Base-by-base conservation (phyloP, 129 eudicot species). In the Flaveria bidentis region DNA sequence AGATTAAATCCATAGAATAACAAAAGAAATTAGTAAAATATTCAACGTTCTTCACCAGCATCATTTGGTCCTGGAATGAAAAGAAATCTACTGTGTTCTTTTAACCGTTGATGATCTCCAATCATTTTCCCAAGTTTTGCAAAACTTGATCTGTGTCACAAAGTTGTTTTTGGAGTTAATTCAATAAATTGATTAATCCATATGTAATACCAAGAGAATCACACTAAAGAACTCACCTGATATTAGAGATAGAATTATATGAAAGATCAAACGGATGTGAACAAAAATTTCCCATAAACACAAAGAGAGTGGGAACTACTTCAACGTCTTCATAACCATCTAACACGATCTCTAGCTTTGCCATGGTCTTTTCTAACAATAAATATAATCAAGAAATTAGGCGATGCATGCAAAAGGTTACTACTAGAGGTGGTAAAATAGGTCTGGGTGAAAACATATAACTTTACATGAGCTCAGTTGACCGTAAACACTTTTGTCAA, bases 11-110 rank as follows among this genome's bases (percentile, higher is more conserved):
- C 62, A 20, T 5, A 23, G 60, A 57, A 63, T 45, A 26, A 18
- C 20, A 65, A 57, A 58, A 66, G 25, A 11, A 63, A 74, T n/a
- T 28, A n/a, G 68, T 18, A 17, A 30, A 30, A 51, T 2, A 62
- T 62, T 41, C 17, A 62, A 10, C 64, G 20, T 49, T 65, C 51
- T 78, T 45, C 63, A 91, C 99, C 99, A 73, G 90, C 85, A 74
- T 95, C 99, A 76, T 89, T 89, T 36, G 97, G 99, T 47, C 99
- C 97, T 7, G 99, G 99, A 85, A 95, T 86, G 71, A 95, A 95
- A 69, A 95, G 87, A 58, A 95, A 95, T 84, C 87, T 81, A 69
- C 97, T 91, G 39, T 83, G 82, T 70, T 91, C 96, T 76, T 74
- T 87, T 46, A 95, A 76, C 51, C 96, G 85, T n/a, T 82, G 90